Evolutionary conservation across 208 protist species (phyloP), one percentile per base, ranked within the genome.

Genomic region (Leishmania gerbilli): DNA sequence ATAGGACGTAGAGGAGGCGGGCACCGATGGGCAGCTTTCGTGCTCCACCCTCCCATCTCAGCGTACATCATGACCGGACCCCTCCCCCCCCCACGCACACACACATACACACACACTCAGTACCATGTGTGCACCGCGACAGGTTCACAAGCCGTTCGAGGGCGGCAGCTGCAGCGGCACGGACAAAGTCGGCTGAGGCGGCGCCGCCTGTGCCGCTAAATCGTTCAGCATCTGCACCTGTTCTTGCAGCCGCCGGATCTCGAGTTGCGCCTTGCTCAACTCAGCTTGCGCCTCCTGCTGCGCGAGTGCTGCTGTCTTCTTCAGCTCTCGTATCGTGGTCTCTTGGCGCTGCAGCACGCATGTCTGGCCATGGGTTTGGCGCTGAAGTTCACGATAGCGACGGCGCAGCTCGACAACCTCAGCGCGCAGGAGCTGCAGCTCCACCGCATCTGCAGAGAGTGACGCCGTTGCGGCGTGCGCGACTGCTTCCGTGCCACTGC

Each of bases 381-480:
- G 74, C 74, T 87, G 80, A 8, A 84, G 67, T 51, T 88, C 78
- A 8, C 68, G 79, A 53, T 76, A 77, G 42, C 64, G 85, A 19
- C 76, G 27, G 3, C 76, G 76, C 62, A 86, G 74, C 8, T 55
- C 74, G 5, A 56, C 40, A 4, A 81, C 77, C 42, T 89, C 82
- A 4, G 71, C 79, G 9, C 31, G 58, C 19, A 76, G 64, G 24
- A 82, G 53, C 55, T 83, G 78, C 19, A 86, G 62, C 19, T 49
- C 42, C 24, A 76, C 68, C 40, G 64, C 49, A 31, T 75, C 76
- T 34, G 71, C 40, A 24, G 60, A 27, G 45, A 49, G 56, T 9
- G 71, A 49, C n/a, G 21, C 8, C 37, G 42, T 79, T 24, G 71
- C 2, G 31, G 71, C 5, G 71, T 60, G 27, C 19, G 17, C n/a